Evolutionary conservation across 805 yeast species (phyloP), one percentile per base, ranked within the genome.

Genomic region (Cyberlindnera xylosilytica): DNA sequence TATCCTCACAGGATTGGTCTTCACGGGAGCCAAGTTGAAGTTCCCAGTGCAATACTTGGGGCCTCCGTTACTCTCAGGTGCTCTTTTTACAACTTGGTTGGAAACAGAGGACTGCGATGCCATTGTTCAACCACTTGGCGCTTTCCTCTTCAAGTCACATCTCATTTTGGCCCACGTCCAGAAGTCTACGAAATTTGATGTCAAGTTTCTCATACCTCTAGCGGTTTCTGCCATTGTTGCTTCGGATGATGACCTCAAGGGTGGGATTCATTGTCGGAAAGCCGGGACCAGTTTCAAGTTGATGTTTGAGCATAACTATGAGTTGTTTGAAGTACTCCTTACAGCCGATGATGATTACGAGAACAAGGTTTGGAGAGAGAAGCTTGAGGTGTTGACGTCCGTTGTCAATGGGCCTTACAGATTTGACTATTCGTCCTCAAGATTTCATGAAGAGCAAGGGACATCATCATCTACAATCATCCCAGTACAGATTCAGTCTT

Each of bases 141-240:
- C 66, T 56, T 33, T 77, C 33, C 51, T 77, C 17, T 78, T 74
- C 61, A 75, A 78, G 45, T 67, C 78, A 4, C 80, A 77, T 54
- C 52, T 79, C 20, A 48, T 79, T 1, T 44, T 75, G 27, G 60
- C 68, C 11, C 45, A 62, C 19, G 45, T 61, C 15, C 36, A 53
- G 19, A 61, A 58, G 45, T 38, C 41, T 12, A 42, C 50, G 8
- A 62, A 51, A 20, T 53, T 57, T 26, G 68, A 61, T 4, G 64
- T 76, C 6, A 62, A 60, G 13, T 74, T 78, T 47, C 65, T 78
- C 12, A 63, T 80, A 8, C 81, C 85, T 1, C 56, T 78, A 24
- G 50, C 70, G 6, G 61, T 58, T 28, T 62, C 64, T 11, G 48
- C 49, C 10, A 47, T 47, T 6, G 64, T 65, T 8, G 68, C 70